Evolutionary conservation across 352 stramenopile species (phyloP), one percentile per base, ranked within the genome.

Genomic region (Pythium vanterpoolii): DNA sequence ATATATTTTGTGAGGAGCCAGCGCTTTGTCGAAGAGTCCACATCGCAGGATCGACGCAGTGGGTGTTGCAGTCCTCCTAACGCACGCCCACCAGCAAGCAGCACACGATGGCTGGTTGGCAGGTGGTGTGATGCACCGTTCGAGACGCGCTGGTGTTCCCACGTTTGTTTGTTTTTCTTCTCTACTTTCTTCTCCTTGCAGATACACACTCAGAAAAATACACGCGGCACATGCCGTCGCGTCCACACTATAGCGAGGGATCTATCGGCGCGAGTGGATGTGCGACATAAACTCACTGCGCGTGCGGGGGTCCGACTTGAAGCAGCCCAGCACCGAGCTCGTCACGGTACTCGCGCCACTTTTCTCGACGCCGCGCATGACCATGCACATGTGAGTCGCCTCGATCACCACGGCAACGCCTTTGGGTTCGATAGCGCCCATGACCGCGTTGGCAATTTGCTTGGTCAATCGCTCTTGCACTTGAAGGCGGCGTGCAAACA

Each of bases 381-480:
- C 88, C 97, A 99, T 99, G 78, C 98, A 99, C 90, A 99, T 99
- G 81, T 99, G 98, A 33, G 85, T 96, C 34, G 95, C 93, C 73
- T 99, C 97, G 51, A 99, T 93, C 55, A 99, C 95, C n/a, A 99
- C 98, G 4, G 86, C 97, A 18, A 99, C 97, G 31, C 97, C 98
- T 52, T 98, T 83, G 42, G 97, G 96, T 61, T 98, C 73, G 48
- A 99, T 92, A 26, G 94, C 93, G 56, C 98, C 88, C 80, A 98
- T 98, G 53, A 99, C 94, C 11, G 97, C 97, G 75, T 98, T 95
- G 1, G 95, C 97, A 79, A 99, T 99, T 74, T 99, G 95, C 65
- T 97, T 96, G 10, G 97, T 99, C n/a, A 99, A 78, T 13, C 98
- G 81, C 72, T 99, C 98, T 72, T 99, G 98, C 16, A 99, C 97